Base-by-base conservation (phyloP, 805 yeast species). In the Isabelozyma rhagii region DNA sequence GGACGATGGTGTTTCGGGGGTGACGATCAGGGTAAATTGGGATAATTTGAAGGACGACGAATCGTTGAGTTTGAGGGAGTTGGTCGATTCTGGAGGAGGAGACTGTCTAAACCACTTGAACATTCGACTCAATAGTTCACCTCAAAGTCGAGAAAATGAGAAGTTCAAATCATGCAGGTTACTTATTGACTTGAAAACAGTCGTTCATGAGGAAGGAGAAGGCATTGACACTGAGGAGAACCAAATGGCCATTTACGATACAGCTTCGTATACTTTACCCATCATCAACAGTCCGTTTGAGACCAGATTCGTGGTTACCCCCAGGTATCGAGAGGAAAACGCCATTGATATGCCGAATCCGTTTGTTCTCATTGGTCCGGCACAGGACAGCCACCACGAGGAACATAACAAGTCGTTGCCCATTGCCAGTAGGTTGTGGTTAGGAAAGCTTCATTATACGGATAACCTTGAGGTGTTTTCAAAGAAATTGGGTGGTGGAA, bases 41-140 rank as follows among this genome's bases (percentile, higher is more conserved):
- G 64, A 68, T 18, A 53, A 46, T 6, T 50, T 67, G 41, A 74
- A 74, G 50, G 79, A 74, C 51, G 79, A 74, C 44, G 75, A 70
- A 50, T 63, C 72, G 1, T 52, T 73, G 40, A 58, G 59, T 25
- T 44, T 72, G 29, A 47, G 53, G 4, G 51, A 51, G 1, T 47
- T 60, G 4, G 53, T 55, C 1, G 48, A 47, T n/a, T 40, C 46
- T 1, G 53, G 46, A 1, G 38, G 40, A 1, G 40, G 38, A 14
- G 48, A 47, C 11, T 50, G 39, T 14, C 17, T 9, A 15, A 58
- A 57, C 38, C 42, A 14, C 0, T 56, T 71, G 39, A 57, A 62
- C 27, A 51, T 69, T 11, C 52, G 55, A n/a, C 51, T 68, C 21
- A 59, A 57, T 43, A 55, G 56, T 8, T 54, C 61, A 29, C 46